A percentile compares a stretch with the other conserved stretches of the same genome.
Conservation (phyloP, 352 stramenopile genomes). For the Globisporangium nagaii region DNA sequence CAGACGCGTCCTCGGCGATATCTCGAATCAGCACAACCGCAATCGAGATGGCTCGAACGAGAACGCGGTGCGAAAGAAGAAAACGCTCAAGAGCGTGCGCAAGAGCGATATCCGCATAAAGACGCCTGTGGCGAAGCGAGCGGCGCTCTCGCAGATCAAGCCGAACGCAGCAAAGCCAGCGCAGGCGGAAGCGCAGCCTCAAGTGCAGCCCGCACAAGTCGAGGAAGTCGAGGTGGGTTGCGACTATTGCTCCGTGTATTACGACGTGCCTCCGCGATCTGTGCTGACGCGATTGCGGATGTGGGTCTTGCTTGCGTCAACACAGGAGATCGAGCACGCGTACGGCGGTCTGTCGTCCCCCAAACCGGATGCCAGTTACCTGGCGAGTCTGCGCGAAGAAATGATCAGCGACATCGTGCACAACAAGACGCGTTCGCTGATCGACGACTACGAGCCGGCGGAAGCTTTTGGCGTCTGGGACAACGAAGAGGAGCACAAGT, state of each 20-base stretch:
- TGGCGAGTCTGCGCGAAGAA: constrained; percentile 47
- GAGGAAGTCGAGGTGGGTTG: constrained; percentile 39
- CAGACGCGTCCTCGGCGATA: constrained; percentile 66
- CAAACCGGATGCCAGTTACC: constrained; percentile 22
- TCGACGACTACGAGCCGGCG: constrained; percentile 34
- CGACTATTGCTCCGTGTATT: not conserved
- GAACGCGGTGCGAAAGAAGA: constrained; percentile 15
- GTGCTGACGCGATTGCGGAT: not conserved
- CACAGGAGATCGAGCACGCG: constrained; percentile 66
- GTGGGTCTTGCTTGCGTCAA: not conserved
- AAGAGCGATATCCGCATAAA: constrained; percentile 18
- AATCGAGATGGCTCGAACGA: constrained; percentile 13
- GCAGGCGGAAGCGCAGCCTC: constrained; percentile 9
- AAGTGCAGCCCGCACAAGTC: constrained; percentile 7
- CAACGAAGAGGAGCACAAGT: constrained; percentile 26
- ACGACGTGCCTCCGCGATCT: not conserved
- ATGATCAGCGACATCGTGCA: constrained; percentile 45
- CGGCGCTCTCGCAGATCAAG: not conserved
- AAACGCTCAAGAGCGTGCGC: constrained; percentile 11
- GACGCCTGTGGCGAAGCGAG: constrained; percentile 18
- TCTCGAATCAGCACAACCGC: constrained; percentile 72
- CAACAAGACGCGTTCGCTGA: constrained; percentile 37
- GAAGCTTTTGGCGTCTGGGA: constrained; percentile 25
- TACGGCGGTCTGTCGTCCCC: constrained; percentile 56
- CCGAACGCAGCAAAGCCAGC: not conserved